Base-by-base conservation (phyloP, 2,329 filamentous ascomycete genomes). In the Penicillium sp. region DNA sequence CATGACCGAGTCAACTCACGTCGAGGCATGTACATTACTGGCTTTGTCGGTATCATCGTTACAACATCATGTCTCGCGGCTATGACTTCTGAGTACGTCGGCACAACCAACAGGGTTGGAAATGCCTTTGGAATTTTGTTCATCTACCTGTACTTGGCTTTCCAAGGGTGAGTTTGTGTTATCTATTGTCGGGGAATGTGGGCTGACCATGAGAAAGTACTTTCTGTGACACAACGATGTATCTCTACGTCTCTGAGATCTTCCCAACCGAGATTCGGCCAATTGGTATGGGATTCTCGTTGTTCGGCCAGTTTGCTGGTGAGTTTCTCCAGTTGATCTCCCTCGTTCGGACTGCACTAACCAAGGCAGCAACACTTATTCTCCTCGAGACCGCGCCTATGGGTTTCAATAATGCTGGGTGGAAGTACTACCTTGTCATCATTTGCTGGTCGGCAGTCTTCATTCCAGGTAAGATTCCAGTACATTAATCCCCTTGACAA, bases 341-440 rank as follows among this genome's bases (percentile, higher is more conserved):
- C 8, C n/a, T 30, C 1, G 7, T 0, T 47, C 17, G 1, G 9
- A 35, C 19, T 12, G 35, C 10, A 51, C 64, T 65, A 38, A 69
- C 37, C 56, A 1, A 4, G 33, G 12, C 42, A 75, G 76, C 81
- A 0, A 83, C 81, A 0, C 73, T 85, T 1, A 80, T 84, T 24
- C 75, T 84, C 0, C 73, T 84, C 0, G 80, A 85, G 65, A 83
- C 80, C 0, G 79, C 76, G 0, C 79, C 80, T 0, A 77, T 78
- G 56, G 79, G 79, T 0, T 80, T 83, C 63, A 75, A 75, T 6
- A 72, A 77, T 5, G 76, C 81, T 0, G 81, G 81, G 6, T 84
- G 82, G 82, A 83, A 82, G 68, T 84, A 82, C 67, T 83, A 82
- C 61, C 74, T 84, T 0, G 76, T 84, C 28, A 78, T 83, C 35